These are phyloP conservation scores for Arthrobotrys pseudoclavata DNA, from an alignment of 2,329 filamentous ascomycete genomes.

Conservation along the genomic window DNA sequence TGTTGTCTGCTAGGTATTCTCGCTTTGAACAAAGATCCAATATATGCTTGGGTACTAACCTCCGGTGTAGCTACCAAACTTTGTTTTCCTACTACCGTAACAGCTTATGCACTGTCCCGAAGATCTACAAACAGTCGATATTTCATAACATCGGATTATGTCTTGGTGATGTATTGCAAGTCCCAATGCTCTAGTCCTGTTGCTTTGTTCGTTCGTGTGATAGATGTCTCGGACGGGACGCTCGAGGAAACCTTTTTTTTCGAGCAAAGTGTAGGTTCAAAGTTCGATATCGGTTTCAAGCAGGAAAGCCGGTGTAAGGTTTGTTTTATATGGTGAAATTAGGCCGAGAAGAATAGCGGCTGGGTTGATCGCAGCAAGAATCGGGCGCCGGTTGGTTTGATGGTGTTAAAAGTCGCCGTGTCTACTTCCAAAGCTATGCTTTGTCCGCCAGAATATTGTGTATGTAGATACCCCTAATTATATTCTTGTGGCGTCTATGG, in stretches of 20 bases:
- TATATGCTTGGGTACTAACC: constrained; percentile 14
- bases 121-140: neutral
- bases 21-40: constrained; percentile 3
- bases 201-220: constrained; percentile 20
- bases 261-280: constrained; percentile 1
- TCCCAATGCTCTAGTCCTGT: neutral
- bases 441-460: neutral
- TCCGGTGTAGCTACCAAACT: neutral
- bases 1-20: neutral
- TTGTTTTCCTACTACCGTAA: constrained; percentile 7
- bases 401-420: constrained; percentile 36
- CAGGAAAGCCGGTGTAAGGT: neutral
- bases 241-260: constrained; percentile 2
- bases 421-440: neutral
- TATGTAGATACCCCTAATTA: neutral
- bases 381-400: neutral
- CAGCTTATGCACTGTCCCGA: constrained; percentile 18
- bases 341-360: constrained; percentile 1
- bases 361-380: constrained; percentile 10
- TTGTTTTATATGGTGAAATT: neutral
- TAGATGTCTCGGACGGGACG: constrained; percentile 16
- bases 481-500: neutral
- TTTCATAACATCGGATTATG: constrained; percentile 9
- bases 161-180: constrained; percentile 7
- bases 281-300: constrained; percentile 16